phyloP scores from a whole-genome alignment of 306 rosid genomes.

The peach (Prunus persica) region Prunus_persica_NCBIv2 NC_034010.1:3214501-3215000 shows the following conservation, averaged over 20 bases:
- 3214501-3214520: conserved; percentile 16
- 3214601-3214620: conserved; percentile 17
- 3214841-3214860: neutral
- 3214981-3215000: neutral
- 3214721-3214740: conserved; percentile 7
- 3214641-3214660: conserved; percentile 17
- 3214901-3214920: conserved; percentile 11
- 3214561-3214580: neutral
- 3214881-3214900: conserved; percentile 22
- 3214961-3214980: neutral
- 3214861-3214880: neutral
- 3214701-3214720: conserved; percentile 14
- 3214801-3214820: conserved; percentile 6
- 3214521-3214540: neutral
- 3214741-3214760: neutral
- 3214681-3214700: neutral
- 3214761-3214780: neutral
- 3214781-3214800: conserved; percentile 20
- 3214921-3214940: conserved; percentile 2
- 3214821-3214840: conserved; percentile 3
- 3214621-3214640: neutral
- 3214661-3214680: conserved; percentile 9
- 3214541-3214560: neutral
- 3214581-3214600: neutral
- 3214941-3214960: neutral